A percentile compares a stretch with the other conserved stretches of the same genome.
These are phyloP conservation scores for Murraya paniculata DNA, from an alignment of 345 rosid species.

Conservation along the genomic window DNA sequence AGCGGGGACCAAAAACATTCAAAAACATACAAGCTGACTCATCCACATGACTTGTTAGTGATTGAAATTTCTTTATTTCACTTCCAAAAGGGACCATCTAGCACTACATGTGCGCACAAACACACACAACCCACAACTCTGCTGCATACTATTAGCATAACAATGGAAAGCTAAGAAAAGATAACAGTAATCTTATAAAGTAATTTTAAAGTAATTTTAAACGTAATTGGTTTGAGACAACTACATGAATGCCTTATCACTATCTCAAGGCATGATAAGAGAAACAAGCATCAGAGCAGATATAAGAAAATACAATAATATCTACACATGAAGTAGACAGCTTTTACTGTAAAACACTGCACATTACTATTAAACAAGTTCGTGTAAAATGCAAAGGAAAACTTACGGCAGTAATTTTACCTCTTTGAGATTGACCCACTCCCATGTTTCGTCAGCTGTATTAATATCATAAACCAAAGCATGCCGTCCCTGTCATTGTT, in stretches of 20 bases:
- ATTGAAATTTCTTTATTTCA: conserved; percentile 1
- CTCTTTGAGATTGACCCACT: conserved; percentile 99
- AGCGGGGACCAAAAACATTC: not conserved
- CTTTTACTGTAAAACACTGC: not conserved
- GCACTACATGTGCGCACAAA: not conserved
- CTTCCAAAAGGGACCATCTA: not conserved
- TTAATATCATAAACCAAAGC: conserved; percentile 88
- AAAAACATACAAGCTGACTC: not conserved
- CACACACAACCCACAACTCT: not conserved
- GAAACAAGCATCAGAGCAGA: not conserved
- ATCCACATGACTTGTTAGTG: not conserved
- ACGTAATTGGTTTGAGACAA: not conserved
- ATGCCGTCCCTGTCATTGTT: conserved; percentile 69
- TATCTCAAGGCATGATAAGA: not conserved
- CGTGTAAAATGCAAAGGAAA: not conserved
- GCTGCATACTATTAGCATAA: not conserved
- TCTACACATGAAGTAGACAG: not conserved
- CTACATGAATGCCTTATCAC: not conserved
- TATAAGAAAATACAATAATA: not conserved
- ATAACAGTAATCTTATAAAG: not conserved
- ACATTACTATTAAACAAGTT: not conserved
- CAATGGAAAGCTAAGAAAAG: not conserved
- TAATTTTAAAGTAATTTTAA: not conserved
- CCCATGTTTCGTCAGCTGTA: conserved; percentile 80
- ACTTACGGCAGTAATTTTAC: conserved; percentile 34